Evolutionary conservation across 768 basidiomycete species (phyloP).

Genomic region (Lanmaoa pseudosensibilis): DNA sequence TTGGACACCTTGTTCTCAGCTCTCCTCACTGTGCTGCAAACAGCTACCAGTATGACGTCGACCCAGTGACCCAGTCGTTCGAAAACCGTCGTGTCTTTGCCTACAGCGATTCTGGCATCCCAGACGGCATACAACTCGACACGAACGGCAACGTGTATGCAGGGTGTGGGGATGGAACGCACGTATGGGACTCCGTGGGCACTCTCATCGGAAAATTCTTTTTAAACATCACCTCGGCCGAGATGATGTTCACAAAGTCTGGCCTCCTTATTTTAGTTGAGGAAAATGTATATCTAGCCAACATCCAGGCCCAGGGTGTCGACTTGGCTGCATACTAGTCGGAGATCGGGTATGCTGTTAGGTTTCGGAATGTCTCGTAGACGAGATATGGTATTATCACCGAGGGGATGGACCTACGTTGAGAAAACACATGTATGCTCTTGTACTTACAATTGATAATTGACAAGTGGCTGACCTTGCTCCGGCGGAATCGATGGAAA

Average conservation of each 20-base stretch:
- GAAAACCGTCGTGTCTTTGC: constrained; percentile 39
- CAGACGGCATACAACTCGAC: constrained; percentile 70
- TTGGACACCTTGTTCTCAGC: not conserved
- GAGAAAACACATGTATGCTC: not conserved
- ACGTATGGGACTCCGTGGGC: constrained; percentile 58
- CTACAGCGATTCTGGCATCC: constrained; percentile 56
- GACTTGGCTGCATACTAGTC: constrained; percentile 13
- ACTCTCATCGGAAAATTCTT: constrained; percentile 40
- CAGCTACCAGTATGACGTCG: constrained; percentile 72
- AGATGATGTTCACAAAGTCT: constrained; percentile 43
- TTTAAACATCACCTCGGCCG: constrained; percentile 33
- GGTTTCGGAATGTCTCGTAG: not conserved
- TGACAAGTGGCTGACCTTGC: not conserved
- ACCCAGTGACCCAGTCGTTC: constrained; percentile 52
- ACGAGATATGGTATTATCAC: not conserved
- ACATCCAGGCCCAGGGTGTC: constrained; percentile 35
- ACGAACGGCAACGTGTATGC: constrained; percentile 64
- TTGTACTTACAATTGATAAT: not conserved
- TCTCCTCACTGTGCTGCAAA: not conserved
- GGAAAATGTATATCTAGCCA: constrained; percentile 38
- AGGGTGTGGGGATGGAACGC: constrained; percentile 65
- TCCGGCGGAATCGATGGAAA: not conserved
- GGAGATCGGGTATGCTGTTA: not conserved
- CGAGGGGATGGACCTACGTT: no score
- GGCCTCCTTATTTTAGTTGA: constrained; percentile 42